These are phyloP conservation scores for Flagelloscypha sp. DNA, from an alignment of 768 basidiomycete species.

Conservation along the genomic window DNA sequence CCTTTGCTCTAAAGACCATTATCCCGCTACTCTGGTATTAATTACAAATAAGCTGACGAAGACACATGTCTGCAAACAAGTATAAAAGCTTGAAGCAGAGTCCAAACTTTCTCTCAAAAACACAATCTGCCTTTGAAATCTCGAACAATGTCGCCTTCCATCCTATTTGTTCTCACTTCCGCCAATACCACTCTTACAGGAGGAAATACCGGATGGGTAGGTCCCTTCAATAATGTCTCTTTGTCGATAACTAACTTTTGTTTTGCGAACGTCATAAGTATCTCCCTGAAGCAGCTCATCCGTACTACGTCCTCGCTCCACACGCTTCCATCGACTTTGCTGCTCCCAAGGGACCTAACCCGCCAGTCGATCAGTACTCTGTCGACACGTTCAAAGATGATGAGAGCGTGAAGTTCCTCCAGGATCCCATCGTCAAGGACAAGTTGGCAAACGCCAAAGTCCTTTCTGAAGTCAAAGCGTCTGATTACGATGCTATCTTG, in stretches of 20 bases:
- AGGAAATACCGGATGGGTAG: constrained; percentile 25
- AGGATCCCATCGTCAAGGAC: constrained; percentile 41
- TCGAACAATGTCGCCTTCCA: no score
- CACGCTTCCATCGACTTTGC: constrained; percentile 52
- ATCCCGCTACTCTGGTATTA: no score
- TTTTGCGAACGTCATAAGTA: no score
- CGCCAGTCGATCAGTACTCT: constrained; percentile 56
- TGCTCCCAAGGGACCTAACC: constrained; percentile 55
- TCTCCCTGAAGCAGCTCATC: constrained; percentile 70
- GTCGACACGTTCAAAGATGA: constrained; percentile 51
- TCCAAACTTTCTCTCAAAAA: no score
- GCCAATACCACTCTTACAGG: constrained; percentile 48
- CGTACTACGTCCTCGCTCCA: constrained; percentile 49
- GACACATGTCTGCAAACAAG: no score
- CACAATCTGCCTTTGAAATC: no score
- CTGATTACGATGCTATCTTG: constrained; percentile 67
- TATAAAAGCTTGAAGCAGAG: no score
- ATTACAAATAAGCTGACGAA: no score
- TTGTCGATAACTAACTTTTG: constrained; percentile 26
- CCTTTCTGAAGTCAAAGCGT: constrained; percentile 46
- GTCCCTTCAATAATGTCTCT: no score
- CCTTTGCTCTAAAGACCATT: no score
- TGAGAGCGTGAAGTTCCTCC: constrained; percentile 47
- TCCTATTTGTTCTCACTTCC: constrained; percentile 76
- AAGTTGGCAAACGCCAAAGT: constrained; percentile 52